phyloP scores from a whole-genome alignment of 2,329 filamentous ascomycete species.

The Epichloe coenophiala region DNA sequence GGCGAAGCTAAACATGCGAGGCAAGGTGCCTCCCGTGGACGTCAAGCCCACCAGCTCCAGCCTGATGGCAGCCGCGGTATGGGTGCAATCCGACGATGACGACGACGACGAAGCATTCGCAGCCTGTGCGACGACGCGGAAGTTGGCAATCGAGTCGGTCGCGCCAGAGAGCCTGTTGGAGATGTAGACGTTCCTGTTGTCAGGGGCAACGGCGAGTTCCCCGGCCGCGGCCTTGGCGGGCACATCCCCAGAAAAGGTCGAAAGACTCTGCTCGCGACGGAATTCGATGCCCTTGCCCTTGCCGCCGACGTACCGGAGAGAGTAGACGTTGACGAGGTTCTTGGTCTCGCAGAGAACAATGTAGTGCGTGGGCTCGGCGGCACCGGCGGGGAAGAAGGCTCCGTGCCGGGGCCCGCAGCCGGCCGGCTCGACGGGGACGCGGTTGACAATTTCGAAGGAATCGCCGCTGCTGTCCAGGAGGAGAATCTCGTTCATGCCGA shows the following conservation, averaged over 20 bases:
- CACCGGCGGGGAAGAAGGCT: slow-evolving; percentile 28
- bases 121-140: slow-evolving; percentile 16
- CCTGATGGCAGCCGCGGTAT: slow-evolving; percentile 8
- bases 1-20: slow-evolving; percentile 33
- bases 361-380: slow-evolving; percentile 28
- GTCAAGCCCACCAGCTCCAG: slow-evolving; percentile 22
- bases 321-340: slow-evolving; percentile 30
- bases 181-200: slow-evolving; percentile 33
- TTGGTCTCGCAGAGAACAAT: slow-evolving; percentile 32
- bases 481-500: slow-evolving; percentile 34
- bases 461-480: slow-evolving; percentile 31
- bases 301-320: slow-evolving; percentile 23
- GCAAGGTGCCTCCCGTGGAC: slow-evolving; percentile 22
- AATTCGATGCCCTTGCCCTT: slow-evolving; percentile 23
- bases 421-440: slow-evolving; percentile 18
- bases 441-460: slow-evolving; percentile 23
- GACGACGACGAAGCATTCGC: background rate
- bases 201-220: slow-evolving; percentile 28
- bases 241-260: slow-evolving; percentile 25
- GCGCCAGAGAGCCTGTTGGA: slow-evolving; percentile 35
- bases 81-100: slow-evolving; percentile 6
- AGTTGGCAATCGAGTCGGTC: slow-evolving; percentile 35
- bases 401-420: slow-evolving; percentile 38
- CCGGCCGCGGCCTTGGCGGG: slow-evolving; percentile 29
- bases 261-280: slow-evolving; percentile 22